These are phyloP conservation scores for Stachybotrys chlorohalonatus DNA, from an alignment of 2,329 filamentous ascomycete genomes.

Conservation along the genomic window DNA sequence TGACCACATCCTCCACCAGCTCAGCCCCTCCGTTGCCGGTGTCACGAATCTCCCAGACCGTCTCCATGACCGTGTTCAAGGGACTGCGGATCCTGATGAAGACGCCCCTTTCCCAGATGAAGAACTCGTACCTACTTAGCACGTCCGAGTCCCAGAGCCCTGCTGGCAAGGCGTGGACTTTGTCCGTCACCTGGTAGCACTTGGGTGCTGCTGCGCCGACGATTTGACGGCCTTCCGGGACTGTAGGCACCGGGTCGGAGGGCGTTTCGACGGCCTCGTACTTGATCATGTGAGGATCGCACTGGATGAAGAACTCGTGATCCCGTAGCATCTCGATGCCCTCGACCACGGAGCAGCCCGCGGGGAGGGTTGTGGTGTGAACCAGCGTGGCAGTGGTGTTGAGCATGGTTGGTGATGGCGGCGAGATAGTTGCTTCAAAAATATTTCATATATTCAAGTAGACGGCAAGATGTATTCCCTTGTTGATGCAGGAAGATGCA, in stretches of 20 bases:
- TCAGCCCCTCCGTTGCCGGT: constrained; percentile 23
- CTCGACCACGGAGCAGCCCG: constrained; percentile 20
- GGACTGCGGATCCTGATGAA: constrained; percentile 44
- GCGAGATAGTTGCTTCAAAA: background rate
- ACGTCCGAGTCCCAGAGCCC: constrained; percentile 47
- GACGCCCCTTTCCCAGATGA: constrained; percentile 36
- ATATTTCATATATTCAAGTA: no score
- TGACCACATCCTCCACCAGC: constrained; percentile 39
- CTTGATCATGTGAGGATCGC: constrained; percentile 41
- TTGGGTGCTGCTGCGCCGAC: constrained; percentile 17
- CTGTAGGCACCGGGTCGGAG: constrained; percentile 15
- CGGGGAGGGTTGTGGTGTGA: constrained; percentile 34
- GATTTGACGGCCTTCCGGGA: constrained; percentile 17
- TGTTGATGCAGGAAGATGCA: no score
- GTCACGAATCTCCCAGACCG: constrained; percentile 34
- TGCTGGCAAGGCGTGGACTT: constrained; percentile 42
- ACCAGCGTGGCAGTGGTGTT: constrained; percentile 30
- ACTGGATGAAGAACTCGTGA: constrained; percentile 41
- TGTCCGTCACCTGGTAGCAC: constrained; percentile 39
- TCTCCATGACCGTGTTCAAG: constrained; percentile 43
- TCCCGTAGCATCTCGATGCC: constrained; percentile 40
- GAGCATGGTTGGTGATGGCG: constrained; percentile 22
- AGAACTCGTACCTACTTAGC: constrained; percentile 45
- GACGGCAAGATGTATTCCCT: no score
- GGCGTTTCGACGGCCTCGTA: constrained; percentile 26